Base-by-base conservation (phyloP, 2,329 filamentous ascomycete species). In the Diaporthe sp. region DNA sequence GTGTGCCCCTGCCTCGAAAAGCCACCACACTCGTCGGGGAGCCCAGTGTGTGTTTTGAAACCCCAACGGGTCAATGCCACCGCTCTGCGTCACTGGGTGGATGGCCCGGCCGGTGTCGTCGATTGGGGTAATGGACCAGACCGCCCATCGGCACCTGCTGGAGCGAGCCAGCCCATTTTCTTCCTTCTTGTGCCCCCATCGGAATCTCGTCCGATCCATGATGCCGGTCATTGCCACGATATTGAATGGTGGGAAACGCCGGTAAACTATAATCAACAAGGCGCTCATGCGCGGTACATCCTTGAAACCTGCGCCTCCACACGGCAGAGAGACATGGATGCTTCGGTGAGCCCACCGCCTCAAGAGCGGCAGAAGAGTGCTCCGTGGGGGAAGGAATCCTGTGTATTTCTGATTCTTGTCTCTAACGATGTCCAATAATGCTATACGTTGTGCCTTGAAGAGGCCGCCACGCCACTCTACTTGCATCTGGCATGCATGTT, bases 31-130 rank as follows among this genome's bases (percentile, higher is more conserved):
- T 42, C 34, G 22, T 51, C 49, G 34, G 49, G 65, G 17, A 44
- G 42, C 39, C 17, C n/a, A 13, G 31, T 53, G 25, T 53, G 62
- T 55, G 62, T 39, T 70, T 70, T 70, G 65, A 70, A 70, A 70
- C 65, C n/a, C n/a, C 31, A 68, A 55, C 65, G 65, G 65, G 46
- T 70, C 65, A 42, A 70, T 70, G 65, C 65, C 65, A 31, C 17
- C 39, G 25, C 39, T 68, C 57, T 53, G 46, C 46, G 46, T 53
- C 46, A 53, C 31, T 15, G n/a, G 31, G 42, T 10, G 17, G 15
- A 46, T 25, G 53, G 60, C 60, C 34, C 19, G 34, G 57, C 31
- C 34, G 19, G 57, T 22, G 31, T 60, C 31, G 44, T 49, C 28
- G 19, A 34, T 31, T 65, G 31, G 44, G 49, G 62, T 19, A 49